phyloP scores from a whole-genome alignment of 371 early-diverging fungal genomes.

The Mortierella sp. region DNA sequence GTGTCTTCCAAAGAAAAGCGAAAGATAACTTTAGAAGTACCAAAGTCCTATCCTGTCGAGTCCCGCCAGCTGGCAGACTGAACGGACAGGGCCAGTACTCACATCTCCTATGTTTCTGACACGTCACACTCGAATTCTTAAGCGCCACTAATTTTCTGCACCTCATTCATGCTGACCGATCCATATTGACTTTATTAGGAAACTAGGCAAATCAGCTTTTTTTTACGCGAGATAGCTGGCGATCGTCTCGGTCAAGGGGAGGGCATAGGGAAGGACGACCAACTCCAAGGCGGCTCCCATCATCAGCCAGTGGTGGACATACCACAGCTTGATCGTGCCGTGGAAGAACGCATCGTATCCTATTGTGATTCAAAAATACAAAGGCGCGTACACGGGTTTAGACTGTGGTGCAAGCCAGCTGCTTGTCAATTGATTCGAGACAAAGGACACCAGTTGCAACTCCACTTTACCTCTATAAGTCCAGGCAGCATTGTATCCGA shows the following conservation, averaged over 20 bases:
- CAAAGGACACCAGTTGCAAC: not conserved
- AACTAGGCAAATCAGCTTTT: not conserved
- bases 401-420: not conserved
- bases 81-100: too few species aligned
- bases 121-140: not conserved
- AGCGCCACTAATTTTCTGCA: not conserved
- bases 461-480: conserved; percentile 39
- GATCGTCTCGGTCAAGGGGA: conserved; percentile 41
- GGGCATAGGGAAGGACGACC: conserved; percentile 29
- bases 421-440: not conserved
- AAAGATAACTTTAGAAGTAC: not conserved
- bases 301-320: conserved; percentile 53
- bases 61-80: too few species aligned
- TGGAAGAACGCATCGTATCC: conserved; percentile 57
- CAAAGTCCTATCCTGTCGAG: not conserved
- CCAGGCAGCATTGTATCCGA: conserved; percentile 59
- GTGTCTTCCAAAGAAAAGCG: not conserved
- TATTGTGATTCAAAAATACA: not conserved
- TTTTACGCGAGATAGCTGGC: conserved; percentile 3
- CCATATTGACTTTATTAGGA: conserved; percentile 1
- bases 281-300: conserved; percentile 53
- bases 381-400: not conserved
- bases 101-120: not conserved
- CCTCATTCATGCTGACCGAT: not conserved
- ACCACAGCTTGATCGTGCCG: conserved; percentile 56